phyloP scores from a whole-genome alignment of 2,329 filamentous ascomycete genomes.

The Microcyclospora pomicola region DNA sequence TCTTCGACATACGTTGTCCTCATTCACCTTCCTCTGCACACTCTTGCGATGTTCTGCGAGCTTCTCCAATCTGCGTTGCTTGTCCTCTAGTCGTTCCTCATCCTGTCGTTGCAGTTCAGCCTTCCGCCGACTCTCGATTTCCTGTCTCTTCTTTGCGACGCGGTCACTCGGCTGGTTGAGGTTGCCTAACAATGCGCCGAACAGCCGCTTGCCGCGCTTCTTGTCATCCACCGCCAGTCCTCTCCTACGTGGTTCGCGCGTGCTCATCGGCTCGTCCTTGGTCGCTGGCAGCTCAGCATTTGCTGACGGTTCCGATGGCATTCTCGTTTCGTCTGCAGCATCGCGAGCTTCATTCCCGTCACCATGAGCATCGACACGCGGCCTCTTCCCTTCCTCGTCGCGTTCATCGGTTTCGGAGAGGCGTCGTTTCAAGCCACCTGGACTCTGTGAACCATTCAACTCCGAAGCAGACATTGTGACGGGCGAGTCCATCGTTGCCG shows the following conservation, averaged over 20 bases:
- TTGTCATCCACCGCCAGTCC: conserved; percentile 48
- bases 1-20: conserved; percentile 46
- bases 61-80: conserved; percentile 50
- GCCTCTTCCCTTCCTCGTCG: conserved; percentile 15
- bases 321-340: conserved; percentile 2
- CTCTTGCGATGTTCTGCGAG: conserved; percentile 36
- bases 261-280: conserved; percentile 1
- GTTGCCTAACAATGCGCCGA: conserved; percentile 43
- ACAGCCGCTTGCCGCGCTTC: conserved; percentile 71
- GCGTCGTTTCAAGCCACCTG: conserved; percentile 16
- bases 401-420: conserved; percentile 10
- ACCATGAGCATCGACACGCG: conserved; percentile 19
- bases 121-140: conserved; percentile 70
- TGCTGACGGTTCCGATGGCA: background rate
- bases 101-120: conserved; percentile 50
- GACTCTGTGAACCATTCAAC: background rate
- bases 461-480: background rate
- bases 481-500: background rate
- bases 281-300: conserved; percentile 2
- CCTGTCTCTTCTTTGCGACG: conserved; percentile 63
- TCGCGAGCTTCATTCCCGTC: conserved; percentile 2
- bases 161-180: conserved; percentile 39
- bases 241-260: conserved; percentile 10
- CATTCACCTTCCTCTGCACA: conserved; percentile 64
- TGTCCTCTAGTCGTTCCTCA: conserved; percentile 54